Percentiles rank a stretch among this genome's conserved stretches.
Conservation (phyloP, 176 grass and related monocot genomes). For the Pontederia crassipes region DNA sequence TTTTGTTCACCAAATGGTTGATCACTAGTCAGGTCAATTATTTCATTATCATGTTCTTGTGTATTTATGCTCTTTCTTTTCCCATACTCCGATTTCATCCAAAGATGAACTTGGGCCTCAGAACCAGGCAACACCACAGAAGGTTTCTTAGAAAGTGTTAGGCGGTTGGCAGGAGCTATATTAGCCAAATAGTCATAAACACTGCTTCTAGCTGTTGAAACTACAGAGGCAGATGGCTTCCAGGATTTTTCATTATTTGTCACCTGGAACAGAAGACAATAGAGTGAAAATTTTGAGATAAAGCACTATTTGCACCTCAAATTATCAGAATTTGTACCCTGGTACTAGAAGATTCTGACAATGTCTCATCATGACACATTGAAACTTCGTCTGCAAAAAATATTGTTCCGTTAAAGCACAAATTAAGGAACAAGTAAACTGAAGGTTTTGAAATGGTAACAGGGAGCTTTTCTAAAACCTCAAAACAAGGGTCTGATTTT, state of each 20-base stretch:
- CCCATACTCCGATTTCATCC: not conserved
- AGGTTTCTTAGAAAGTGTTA: constrained; percentile 15
- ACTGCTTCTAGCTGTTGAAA: constrained; percentile 28
- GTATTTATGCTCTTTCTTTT: not conserved
- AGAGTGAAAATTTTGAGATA: constrained; percentile 2
- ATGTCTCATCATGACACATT: constrained; percentile 18
- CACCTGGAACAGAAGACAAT: constrained; percentile 39
- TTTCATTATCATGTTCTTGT: constrained; percentile 25
- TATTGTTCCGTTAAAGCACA: not conserved
- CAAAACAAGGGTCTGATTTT: not conserved
- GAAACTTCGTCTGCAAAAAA: constrained; percentile 36
- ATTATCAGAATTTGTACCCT: constrained; percentile 32
- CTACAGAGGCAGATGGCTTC: constrained; percentile 25
- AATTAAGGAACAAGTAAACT: not conserved
- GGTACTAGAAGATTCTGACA: constrained; percentile 26
- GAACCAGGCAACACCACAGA: constrained; percentile 16
- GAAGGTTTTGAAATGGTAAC: not conserved
- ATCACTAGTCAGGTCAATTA: constrained; percentile 43
- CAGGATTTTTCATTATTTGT: constrained; percentile 24
- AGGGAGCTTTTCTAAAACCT: not conserved
- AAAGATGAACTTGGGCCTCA: constrained; percentile 18
- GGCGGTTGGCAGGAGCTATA: constrained; percentile 43
- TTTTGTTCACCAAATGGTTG: constrained; percentile 4
- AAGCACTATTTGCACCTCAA: not conserved
- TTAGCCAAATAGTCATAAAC: constrained; percentile 41